Conservation (phyloP, 2,329 filamentous ascomycete species). For the Xylaria sp. region DNA sequence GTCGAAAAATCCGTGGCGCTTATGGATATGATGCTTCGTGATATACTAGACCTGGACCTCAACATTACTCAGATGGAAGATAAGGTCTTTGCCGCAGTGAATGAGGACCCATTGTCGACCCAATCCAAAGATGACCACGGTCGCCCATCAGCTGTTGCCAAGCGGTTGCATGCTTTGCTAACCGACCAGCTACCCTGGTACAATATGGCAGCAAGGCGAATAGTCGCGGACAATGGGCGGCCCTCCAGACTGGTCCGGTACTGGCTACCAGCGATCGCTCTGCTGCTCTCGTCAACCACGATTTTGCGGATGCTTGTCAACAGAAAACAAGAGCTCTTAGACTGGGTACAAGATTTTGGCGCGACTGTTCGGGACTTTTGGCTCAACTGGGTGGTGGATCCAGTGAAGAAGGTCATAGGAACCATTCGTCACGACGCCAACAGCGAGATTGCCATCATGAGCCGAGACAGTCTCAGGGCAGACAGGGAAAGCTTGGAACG, state of each 20-base stretch:
- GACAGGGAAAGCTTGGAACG: slow-evolving; percentile 89
- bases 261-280: slow-evolving; percentile 71
- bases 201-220: slow-evolving; percentile 46
- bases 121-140: slow-evolving; percentile 43
- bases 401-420: slow-evolving; percentile 72
- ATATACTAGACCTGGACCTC: slow-evolving; percentile 60
- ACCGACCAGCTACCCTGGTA: slow-evolving; percentile 64
- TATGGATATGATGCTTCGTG: slow-evolving; percentile 78
- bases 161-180: slow-evolving; percentile 65
- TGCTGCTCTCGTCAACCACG: slow-evolving; percentile 79
- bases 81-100: slow-evolving; percentile 57
- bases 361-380: slow-evolving; percentile 82
- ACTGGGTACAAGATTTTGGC: slow-evolving; percentile 76
- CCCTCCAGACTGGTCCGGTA: slow-evolving; percentile 74
- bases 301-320: slow-evolving; percentile 74
- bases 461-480: slow-evolving; percentile 80
- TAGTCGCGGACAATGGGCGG: slow-evolving; percentile 63
- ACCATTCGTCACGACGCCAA: slow-evolving; percentile 91
- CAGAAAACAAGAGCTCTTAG: slow-evolving; percentile 67
- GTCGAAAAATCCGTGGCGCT: slow-evolving; percentile 76
- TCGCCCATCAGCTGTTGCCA: slow-evolving; percentile 57
- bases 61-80: slow-evolving; percentile 61
- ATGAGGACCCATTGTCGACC: slow-evolving; percentile 54
- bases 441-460: slow-evolving; percentile 96
- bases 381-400: slow-evolving; percentile 92